Evolutionary conservation across 352 stramenopile species (phyloP), one percentile per base, ranked within the genome.

Genomic region (Saprolegnia diclina): DNA sequence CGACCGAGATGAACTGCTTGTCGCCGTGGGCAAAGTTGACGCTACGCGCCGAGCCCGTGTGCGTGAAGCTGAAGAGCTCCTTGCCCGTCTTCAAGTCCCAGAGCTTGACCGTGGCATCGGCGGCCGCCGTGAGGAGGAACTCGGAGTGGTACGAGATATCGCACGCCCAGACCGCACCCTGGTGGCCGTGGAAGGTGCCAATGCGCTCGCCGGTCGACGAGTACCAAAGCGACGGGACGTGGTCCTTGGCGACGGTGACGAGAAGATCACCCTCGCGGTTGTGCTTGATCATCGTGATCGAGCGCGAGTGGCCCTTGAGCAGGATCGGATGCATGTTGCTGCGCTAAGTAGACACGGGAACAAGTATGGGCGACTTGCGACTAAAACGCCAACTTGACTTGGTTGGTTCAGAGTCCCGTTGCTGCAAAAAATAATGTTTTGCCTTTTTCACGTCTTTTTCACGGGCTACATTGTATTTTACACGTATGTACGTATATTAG

Each of bases 281-380:
- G 89, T 98, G 99, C 76, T 99, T 98, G 71, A 99, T 89, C 83
- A 92, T 90, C 13, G 97, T 99, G 73, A 99, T 97, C 65, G 97
- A 97, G 76, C 97, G 93, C 73, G 97, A 97, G 87, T 99, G 97
- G 76, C 97, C 97, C 83, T 99, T 99, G 59, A 99, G 86, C 70
- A 99, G 76, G 77, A 99, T 99, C 62, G 97, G 97, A 79, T 94
- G 94, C 94, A 96, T 96, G 56, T 78, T 59, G 24, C 35, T 59
- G 11, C 16, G 35, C 52, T 59, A 26, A 24, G 52, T 48, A 48
- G 42, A 48, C 42, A 48, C 42, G 42, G 42, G 42, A 48, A 48
- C 42, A 48, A 48, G 42, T 48, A 48, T 48, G 42, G 42, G 42
- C 13, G 18, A 48, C 11, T n/a, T n/a, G 13, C 42, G 18, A 14